Evolutionary conservation across 805 yeast species (phyloP).

Genomic region (Sungouiozyma ichnusensis): DNA sequence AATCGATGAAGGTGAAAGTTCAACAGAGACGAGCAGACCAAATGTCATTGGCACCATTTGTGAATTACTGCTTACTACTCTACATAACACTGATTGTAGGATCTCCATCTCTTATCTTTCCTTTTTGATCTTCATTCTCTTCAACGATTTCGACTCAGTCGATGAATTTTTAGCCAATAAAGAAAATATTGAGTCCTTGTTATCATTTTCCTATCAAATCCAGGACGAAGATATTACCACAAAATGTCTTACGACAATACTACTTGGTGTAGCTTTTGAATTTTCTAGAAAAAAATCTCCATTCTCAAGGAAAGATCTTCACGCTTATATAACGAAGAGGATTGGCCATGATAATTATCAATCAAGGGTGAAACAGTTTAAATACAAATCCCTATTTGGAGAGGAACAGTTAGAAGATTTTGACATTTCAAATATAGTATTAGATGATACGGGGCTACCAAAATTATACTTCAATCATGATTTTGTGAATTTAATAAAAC

Average conservation of each 20-base stretch:
- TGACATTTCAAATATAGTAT: conserved; percentile 38
- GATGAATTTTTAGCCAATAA: conserved; percentile 63
- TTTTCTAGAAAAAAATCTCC: conserved; percentile 56
- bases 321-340: conserved; percentile 52
- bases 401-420: conserved; percentile 40
- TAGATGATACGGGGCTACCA: conserved; percentile 82
- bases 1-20: conserved; percentile 42
- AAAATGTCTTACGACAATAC: conserved; percentile 61
- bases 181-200: conserved; percentile 53
- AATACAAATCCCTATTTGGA: conserved; percentile 45
- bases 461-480: conserved; percentile 59
- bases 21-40: conserved; percentile 14
- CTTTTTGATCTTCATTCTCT: conserved; percentile 66
- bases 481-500: conserved; percentile 58
- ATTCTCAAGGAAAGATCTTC: conserved; percentile 47
- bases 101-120: conserved; percentile 68
- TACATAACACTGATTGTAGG: conserved; percentile 59
- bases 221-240: conserved; percentile 44
- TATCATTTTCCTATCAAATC: conserved; percentile 51
- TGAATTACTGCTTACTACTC: conserved; percentile 57
- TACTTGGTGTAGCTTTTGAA: conserved; percentile 73
- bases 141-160: conserved; percentile 65
- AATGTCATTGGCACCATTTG: conserved; percentile 65
- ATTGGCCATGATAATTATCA: conserved; percentile 75
- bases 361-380: conserved; percentile 61